Evolutionary conservation across 1,284 basidiomycete genomes (phyloP).

Genomic region (Moniliophthora roreri): DNA sequence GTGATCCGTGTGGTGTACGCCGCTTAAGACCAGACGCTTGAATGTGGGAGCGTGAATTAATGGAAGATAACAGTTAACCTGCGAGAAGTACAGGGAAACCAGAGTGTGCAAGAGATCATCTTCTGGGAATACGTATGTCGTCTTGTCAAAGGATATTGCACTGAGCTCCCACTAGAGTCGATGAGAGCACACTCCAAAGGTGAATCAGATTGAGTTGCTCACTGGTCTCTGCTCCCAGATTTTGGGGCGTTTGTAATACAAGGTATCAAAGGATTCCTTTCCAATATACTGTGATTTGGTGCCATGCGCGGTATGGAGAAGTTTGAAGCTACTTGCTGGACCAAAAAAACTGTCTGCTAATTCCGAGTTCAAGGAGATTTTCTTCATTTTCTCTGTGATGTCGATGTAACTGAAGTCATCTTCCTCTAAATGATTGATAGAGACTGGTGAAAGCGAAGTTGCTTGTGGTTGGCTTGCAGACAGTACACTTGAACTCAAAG

Average conservation of each 20-base stretch:
- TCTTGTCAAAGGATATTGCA: constrained; percentile 17
- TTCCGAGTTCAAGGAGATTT: constrained; percentile 28
- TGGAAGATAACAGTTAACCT: constrained; percentile 51
- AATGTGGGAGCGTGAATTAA: constrained; percentile 66
- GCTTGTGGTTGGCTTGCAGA: constrained; percentile 4
- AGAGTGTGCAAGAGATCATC: constrained; percentile 32
- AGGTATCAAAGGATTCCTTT: constrained; percentile 9
- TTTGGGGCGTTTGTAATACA: constrained; percentile 27
- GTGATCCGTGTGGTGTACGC: constrained; percentile 46
- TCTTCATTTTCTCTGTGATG: constrained; percentile 34
- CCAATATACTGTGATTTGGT: constrained; percentile 46
- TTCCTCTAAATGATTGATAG: constrained; percentile 2
- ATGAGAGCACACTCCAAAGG: too few relatives aligned
- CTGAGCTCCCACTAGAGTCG: constrained; percentile 12
- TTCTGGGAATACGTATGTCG: constrained; percentile 17
- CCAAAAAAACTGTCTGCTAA: constrained; percentile 56
- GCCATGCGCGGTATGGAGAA: constrained; percentile 50
- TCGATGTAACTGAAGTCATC: constrained; percentile 28
- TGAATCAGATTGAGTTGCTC: background rate
- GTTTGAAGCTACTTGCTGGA: constrained; percentile 54
- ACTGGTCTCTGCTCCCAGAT: constrained; percentile 38
- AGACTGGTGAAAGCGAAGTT: background rate
- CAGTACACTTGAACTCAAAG: background rate
- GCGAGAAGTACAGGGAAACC: constrained; percentile 57
- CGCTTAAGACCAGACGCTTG: constrained; percentile 44